These are phyloP conservation scores for Gymnopilus dilepis DNA, from an alignment of 768 basidiomycete genomes.

Conservation along the genomic window DNA sequence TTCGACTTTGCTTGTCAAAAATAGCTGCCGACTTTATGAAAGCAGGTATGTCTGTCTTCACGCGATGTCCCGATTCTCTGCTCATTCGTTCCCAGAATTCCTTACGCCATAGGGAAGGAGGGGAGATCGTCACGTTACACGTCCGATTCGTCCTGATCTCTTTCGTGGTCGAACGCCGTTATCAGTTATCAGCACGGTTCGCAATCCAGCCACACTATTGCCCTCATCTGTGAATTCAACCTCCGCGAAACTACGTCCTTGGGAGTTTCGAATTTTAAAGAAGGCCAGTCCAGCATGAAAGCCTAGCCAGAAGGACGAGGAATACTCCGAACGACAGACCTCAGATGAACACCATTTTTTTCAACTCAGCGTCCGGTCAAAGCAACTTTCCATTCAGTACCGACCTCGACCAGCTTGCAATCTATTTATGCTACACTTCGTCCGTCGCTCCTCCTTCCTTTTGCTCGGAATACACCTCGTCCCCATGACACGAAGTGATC, in stretches of 20 bases:
- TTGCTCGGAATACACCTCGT: neutral
- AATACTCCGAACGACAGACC: neutral
- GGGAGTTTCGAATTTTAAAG: neutral
- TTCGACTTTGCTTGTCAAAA: neutral
- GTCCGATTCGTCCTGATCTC: constrained; percentile 7
- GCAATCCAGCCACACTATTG: neutral
- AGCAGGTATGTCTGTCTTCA: neutral
- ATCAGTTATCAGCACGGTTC: neutral
- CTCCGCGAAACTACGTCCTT: neutral
- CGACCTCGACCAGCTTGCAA: neutral
- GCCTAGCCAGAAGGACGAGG: neutral
- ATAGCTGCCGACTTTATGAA: neutral
- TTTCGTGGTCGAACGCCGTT: too few relatives aligned
- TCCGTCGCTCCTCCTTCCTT: neutral
- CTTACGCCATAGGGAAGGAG: constrained; percentile 3
- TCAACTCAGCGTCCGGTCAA: neutral
- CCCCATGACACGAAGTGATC: constrained; percentile 8
- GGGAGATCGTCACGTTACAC: neutral
- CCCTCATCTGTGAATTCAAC: neutral
- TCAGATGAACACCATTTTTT: neutral
- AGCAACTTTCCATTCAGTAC: neutral
- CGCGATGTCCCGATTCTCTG: neutral
- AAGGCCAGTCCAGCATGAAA: neutral
- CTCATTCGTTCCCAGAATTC: constrained; percentile 10
- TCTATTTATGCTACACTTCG: constrained; percentile 1